These are phyloP conservation scores for Penicillium olsonii DNA, from an alignment of 2,329 filamentous ascomycete species.

Conservation along the genomic window DNA sequence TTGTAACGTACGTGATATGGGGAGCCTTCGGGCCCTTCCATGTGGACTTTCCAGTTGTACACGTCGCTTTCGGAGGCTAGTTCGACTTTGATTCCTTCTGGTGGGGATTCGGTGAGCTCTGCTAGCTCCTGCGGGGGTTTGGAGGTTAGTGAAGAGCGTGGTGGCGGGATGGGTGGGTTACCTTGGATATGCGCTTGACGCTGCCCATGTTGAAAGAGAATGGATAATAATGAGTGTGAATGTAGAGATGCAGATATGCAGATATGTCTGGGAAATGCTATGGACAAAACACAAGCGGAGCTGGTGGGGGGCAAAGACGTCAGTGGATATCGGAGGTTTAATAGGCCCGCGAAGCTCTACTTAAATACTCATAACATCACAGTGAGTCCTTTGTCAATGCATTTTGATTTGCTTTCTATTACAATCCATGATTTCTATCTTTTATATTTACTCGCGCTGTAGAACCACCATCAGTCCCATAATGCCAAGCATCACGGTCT, in stretches of 20 bases:
- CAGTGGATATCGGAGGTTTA: background rate
- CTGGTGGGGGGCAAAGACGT: background rate
- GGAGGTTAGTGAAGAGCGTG: background rate
- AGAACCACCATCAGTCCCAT: constrained; percentile 94
- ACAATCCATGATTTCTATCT: constrained; percentile 4
- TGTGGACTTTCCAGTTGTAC: constrained; percentile 66
- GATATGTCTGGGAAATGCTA: too few species aligned
- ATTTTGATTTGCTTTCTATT: too few species aligned
- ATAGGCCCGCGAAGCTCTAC: background rate
- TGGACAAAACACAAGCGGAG: background rate
- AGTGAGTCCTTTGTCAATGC: too few species aligned
- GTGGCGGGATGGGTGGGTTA: constrained; percentile 13
- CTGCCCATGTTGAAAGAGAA: constrained; percentile 43
- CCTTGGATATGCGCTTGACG: constrained; percentile 52
- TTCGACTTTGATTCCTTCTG: constrained; percentile 57
- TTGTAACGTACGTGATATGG: constrained; percentile 66
- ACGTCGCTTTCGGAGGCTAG: constrained; percentile 65
- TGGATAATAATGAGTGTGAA: too few species aligned
- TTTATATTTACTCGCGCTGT: constrained; percentile 71
- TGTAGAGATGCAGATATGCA: too few species aligned
- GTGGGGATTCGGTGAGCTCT: constrained; percentile 59
- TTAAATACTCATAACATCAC: too few species aligned
- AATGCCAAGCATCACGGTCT: constrained; percentile 88
- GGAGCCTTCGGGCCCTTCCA: constrained; percentile 66
- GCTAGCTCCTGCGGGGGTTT: constrained; percentile 56